Evolutionary conservation across 371 early-diverging fungal species (phyloP), one percentile per base, ranked within the genome.

Genomic region (Dipsacomyces acuminosporus): DNA sequence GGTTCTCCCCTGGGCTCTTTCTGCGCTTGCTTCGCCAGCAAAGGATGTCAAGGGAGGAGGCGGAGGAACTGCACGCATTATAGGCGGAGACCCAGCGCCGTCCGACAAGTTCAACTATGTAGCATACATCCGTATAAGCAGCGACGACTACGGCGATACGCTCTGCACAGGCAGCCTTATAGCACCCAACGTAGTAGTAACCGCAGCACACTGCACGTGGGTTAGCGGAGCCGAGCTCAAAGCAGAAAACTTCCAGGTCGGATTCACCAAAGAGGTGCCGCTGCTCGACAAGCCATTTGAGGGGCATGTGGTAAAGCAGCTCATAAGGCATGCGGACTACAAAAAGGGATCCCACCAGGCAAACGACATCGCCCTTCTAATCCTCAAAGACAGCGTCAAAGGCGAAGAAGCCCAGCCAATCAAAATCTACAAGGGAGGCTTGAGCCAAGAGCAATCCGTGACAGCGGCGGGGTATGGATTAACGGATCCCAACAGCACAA

Each of bases 381-480:
- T 64, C 2, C 48, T 75, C 7, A 14, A 26, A 1, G 41, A 50
- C 1, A n/a, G 36, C 2, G 42, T 58, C 0, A 54, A 64, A 0
- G 30, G 18, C 1, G 43, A n/a, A 17, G 48, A 50, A 0, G 72
- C 73, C 11, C 36, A 22, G 8, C 49, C 61, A 3, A 30, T 51
- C n/a, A 62, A 71, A 24, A 48, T 75, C 23, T 65, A 50, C 30
- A 45, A 33, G 9, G 66, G 59, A 0, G 26, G 20, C 0, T 5
- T 56, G 1, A 22, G 25, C 14, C 17, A 21, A 3, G 34, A 46
- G 5, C 35, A 48, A 0, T 43, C 45, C 8, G 22, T 73, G 21
- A 46, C 40, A 6, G 78, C 71, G 3, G 61, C 76, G 8, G 78
- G 78, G 2, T 78, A 57, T 59, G 78, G 78, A 6, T 45, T 62